phyloP scores from a whole-genome alignment of 257 asterid genomes.

The Vinca minor region DNA sequence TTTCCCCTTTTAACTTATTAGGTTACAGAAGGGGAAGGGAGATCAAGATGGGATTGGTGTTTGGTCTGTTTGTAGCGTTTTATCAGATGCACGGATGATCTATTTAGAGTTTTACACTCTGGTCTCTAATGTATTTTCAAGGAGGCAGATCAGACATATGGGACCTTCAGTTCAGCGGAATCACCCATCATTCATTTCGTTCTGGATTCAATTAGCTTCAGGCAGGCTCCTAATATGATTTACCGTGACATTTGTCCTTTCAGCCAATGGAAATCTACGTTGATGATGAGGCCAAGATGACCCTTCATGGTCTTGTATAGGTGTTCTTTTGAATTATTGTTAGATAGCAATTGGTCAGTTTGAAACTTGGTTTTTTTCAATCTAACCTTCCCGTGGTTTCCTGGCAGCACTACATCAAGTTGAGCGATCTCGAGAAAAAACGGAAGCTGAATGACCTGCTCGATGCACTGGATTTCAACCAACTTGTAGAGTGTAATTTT shows the following conservation, averaged over 20 bases:
- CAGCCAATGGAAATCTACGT: conserved; percentile 99
- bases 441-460: conserved; percentile 85
- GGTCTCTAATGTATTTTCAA: conserved; percentile 29
- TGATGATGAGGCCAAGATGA: conserved; percentile 92
- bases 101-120: conserved; percentile 21
- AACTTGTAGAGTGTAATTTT: conserved; percentile 83
- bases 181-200: conserved; percentile 53
- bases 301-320: conserved; percentile 98
- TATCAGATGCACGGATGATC: conserved; percentile 14
- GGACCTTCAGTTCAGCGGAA: conserved; percentile 33
- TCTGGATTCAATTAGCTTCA: conserved; percentile 52
- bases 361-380: background rate
- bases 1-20: background rate
- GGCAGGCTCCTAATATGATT: conserved; percentile 73
- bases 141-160: conserved; percentile 45
- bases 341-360: background rate
- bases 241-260: conserved; percentile 70
- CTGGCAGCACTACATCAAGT: conserved; percentile 85
- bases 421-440: conserved; percentile 81
- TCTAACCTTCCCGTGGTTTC: conserved; percentile 6
- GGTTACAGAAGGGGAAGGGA: background rate
- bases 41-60: conserved; percentile 9
- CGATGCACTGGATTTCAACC: conserved; percentile 89
- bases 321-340: conserved; percentile 17
- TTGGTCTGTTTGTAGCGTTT: conserved; percentile 3